Evolutionary conservation across 805 yeast genomes (phyloP), one percentile per base, ranked within the genome.

Genomic region (Starmerella bombicola): DNA sequence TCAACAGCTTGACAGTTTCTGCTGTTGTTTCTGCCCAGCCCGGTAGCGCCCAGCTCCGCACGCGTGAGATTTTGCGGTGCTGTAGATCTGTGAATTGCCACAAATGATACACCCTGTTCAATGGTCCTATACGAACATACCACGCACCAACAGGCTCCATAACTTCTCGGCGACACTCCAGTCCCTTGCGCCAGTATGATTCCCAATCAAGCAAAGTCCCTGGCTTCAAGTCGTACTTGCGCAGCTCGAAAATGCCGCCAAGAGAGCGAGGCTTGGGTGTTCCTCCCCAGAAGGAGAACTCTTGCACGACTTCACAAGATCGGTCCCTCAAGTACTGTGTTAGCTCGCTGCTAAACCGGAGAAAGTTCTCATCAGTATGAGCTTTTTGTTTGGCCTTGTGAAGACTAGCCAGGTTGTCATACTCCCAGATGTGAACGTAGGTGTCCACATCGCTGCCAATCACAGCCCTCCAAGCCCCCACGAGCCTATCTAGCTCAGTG

Each of bases 121-220:
- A 53, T 4, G 52, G 46, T 5, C 69, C 69, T 22, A 64, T 47
- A 43, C 61, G 63, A 20, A 62, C 48, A 49, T 65, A 64, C 69
- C 69, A 64, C 5, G 69, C 69, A 4, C 69, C 69, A 2, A 64
- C 68, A 1, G 69, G 69, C 54, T 65, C 68, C 69, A 64, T 64
- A 17, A 64, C 69, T 45, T 65, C 59, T n/a, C 64, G 52, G n/a
- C 69, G 61, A 47, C 55, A 60, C 47, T 64, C 64, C 21, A 64
- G 50, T 6, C 69, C 69, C 43, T 55, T 49, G 26, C 57, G 53
- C 69, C 69, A 64, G 41, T 59, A 55, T n/a, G 54, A 49, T 36
- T 65, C 69, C 69, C 69, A 64, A 41, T 64, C 68, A n/a, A 61
- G 50, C 35, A 64, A 54, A 19, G 55, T 53, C 8, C 69, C 69